Evolutionary conservation across 768 basidiomycete genomes (phyloP), one percentile per base, ranked within the genome.

Genomic region (Hypsizygus marmoreus): DNA sequence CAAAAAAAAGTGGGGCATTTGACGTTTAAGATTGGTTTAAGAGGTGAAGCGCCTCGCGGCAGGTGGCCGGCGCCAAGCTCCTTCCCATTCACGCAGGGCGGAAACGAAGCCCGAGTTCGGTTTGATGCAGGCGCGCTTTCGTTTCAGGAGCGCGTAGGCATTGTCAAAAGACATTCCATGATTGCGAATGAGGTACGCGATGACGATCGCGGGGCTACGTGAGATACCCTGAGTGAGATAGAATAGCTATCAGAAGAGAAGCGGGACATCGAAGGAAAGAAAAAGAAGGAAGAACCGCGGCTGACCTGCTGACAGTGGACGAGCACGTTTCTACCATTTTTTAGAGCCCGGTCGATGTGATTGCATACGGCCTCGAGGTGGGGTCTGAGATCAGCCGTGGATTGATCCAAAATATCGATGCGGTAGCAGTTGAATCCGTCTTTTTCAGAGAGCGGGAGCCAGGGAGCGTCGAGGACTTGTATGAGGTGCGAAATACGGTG

Each of bases 301-400:
- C 77, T 55, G 48, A 88, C 87, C 84, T 90, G 88, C 51, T 90
- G 87, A 55, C 88, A 90, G 60, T 90, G 88, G 1, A 90, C 87
- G 46, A 90, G 74, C 8, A 90, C 81, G 47, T 80, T 86, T 49
- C 76, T 64, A 2, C 88, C 87, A 14, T 69, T 67, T 3, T 68
- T 58, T n/a, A 90, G 70, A 13, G 80, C 77, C 22, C 67, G 68
- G 51, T 86, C 80, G 47, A 90, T 90, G 61, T 81, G 76, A 34
- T 74, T 71, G 45, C 86, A 88, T 14, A 80, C 84, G 3, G 71
- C 75, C 60, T 88, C 84, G 19, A 90, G 73, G 52, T 89, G 80
- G 0, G 85, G 82, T 30, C 71, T 73, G 42, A 91, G 65, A 58
- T 90, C 88, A 4, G 76, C 81, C 16, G 66, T 67, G 35, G 74